A percentile compares a stretch with the other conserved stretches of the same genome.
Conservation (phyloP, 2,329 filamentous ascomycete species). For the Hypoxylon sp. region DNA sequence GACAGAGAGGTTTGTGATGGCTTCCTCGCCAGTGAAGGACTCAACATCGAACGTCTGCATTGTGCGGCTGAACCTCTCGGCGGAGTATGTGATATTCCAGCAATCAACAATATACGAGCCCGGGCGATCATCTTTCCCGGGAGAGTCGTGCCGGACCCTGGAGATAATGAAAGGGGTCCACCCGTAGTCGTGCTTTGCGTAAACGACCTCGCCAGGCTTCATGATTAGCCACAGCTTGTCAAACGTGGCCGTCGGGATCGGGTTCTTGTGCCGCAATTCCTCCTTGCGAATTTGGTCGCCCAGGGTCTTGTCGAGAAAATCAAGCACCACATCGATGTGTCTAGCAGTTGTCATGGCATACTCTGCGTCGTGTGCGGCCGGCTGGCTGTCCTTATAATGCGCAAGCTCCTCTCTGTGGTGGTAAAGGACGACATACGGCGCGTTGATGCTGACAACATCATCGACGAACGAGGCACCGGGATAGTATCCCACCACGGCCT, state of each 20-base stretch:
- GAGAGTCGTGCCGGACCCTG: slow-evolving; percentile 34
- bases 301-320: slow-evolving; percentile 52
- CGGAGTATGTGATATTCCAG: slow-evolving; percentile 53
- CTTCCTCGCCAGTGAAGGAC: slow-evolving; percentile 54
- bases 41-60: slow-evolving; percentile 50
- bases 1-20: slow-evolving; percentile 51
- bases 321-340: slow-evolving; percentile 56
- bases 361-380: slow-evolving; percentile 50
- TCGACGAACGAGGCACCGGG: slow-evolving; percentile 51
- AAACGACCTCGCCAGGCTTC: slow-evolving; percentile 56
- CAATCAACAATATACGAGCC: slow-evolving; percentile 44
- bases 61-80: slow-evolving; percentile 48
- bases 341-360: slow-evolving; percentile 51
- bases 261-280: slow-evolving; percentile 49
- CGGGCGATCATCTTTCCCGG: not conserved
- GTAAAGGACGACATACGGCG: slow-evolving; percentile 58
- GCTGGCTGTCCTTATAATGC: slow-evolving; percentile 53
- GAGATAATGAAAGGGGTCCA: slow-evolving; percentile 55
- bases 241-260: slow-evolving; percentile 53
- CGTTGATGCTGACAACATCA: slow-evolving; percentile 50
- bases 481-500: slow-evolving; percentile 58
- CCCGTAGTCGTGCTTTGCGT: slow-evolving; percentile 50
- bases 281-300: slow-evolving; percentile 52
- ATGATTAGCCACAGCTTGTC: slow-evolving; percentile 57
- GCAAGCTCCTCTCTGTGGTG: slow-evolving; percentile 56